Percentiles rank a stretch among this genome's conserved stretches.
Conservation (phyloP, 371 early-diverging fungal species). For the Syncephalis fuscata region DNA sequence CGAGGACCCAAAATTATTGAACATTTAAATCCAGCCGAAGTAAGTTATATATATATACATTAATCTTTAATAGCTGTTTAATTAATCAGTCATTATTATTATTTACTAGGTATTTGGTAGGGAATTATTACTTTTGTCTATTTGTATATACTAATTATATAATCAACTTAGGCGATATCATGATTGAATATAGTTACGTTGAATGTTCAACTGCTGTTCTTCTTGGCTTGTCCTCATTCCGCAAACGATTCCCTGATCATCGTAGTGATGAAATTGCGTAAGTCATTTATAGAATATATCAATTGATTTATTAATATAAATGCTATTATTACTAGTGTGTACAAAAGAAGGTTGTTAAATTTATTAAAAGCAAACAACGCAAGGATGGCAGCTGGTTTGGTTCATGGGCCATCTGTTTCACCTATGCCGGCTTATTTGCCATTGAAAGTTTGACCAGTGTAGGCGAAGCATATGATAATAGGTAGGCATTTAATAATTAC, state of each 20-base stretch:
- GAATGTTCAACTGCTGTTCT: constrained; percentile 93
- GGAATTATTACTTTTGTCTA: constrained; percentile 9
- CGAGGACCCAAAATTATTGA: constrained; percentile 72
- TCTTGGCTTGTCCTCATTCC: constrained; percentile 65
- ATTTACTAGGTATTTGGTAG: constrained; percentile 29
- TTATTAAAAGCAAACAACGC: constrained; percentile 51
- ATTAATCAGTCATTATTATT: no score
- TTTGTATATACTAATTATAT: constrained; percentile 1
- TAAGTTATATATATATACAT: constrained; percentile 10
- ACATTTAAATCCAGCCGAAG: constrained; percentile 84
- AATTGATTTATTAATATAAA: not conserved
- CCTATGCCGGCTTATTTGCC: constrained; percentile 93
- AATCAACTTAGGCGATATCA: constrained; percentile 67
- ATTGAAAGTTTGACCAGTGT: constrained; percentile 71
- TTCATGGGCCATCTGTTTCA: constrained; percentile 93
- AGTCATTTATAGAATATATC: constrained; percentile 2
- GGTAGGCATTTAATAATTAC: constrained; percentile 18
- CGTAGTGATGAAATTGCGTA: constrained; percentile 64
- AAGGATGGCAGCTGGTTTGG: constrained; percentile 92
- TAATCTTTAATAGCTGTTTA: no score
- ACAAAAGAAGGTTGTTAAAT: constrained; percentile 43
- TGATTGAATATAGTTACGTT: constrained; percentile 93
- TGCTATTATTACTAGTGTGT: constrained; percentile 6
- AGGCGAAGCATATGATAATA: constrained; percentile 65
- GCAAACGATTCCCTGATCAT: constrained; percentile 61